Base-by-base conservation (phyloP, 495 filamentous ascomycete genomes). In the Podospora pseudoanserina region DNA sequence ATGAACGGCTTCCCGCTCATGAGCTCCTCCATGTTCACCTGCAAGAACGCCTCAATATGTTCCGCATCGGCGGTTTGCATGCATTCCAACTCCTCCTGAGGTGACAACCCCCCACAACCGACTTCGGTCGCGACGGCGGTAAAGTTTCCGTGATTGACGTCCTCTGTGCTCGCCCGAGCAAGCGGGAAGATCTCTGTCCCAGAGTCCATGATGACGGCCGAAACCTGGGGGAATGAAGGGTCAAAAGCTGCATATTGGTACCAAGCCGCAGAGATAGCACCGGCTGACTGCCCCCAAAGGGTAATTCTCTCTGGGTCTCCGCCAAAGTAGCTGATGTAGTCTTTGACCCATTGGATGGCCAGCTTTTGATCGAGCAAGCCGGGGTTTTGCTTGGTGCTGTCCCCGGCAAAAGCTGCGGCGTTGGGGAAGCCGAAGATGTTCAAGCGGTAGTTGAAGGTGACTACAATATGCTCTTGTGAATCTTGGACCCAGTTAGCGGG, bases 291-390 rank as follows among this genome's bases (percentile, higher is more conserved):
- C 34, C 87, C 88, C 69, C 82, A 84, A 55, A 89, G 78, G 1
- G 78, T 79, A 64, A 89, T 87, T 16, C 78, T 78, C 0, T 70
- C 49, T 1, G 85, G 78, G 68, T 90, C 84, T 28, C 88, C 88
- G 44, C 88, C 88, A 68, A 90, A 90, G 9, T 75, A 80, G 66
- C 74, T 79, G 57, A 89, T 86, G 73, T 90, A 88, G 58, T 82
- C 78, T 3, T 80, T 77, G 0, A 88, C 75, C 81, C 85, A 88
- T 28, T 85, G 81, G 53, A 87, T 75, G 4, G 87, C 90, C 20
- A 87, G 73, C 0, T 86, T 82, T 69, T 91, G 89, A 72, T 92
- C 90, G 49, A 83, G 79, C 18, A 92, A 79, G 0, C 85, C 91
- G 3, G 86, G 81, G 67, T 92, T 93, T 64, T 79, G 75, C 39